phyloP scores from a whole-genome alignment of 257 asterid genomes.

The Solanum tacnaense region DNA sequence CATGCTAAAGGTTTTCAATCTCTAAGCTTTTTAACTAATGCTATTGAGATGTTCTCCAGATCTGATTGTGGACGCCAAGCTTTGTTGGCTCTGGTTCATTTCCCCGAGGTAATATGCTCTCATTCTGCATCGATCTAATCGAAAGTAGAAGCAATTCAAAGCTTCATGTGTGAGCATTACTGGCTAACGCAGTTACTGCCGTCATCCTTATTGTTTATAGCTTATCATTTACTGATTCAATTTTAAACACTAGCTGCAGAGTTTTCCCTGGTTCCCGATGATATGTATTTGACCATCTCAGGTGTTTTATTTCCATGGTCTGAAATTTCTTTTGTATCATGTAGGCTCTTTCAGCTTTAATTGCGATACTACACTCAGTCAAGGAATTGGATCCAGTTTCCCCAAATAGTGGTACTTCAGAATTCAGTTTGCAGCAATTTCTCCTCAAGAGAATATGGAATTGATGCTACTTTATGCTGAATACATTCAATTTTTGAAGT shows the following conservation, averaged over 20 bases:
- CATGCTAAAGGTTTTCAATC: background rate
- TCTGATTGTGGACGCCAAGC: constrained; percentile 95
- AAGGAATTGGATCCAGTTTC: constrained; percentile 66
- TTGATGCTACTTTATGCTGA: background rate
- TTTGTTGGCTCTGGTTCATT: constrained; percentile 71
- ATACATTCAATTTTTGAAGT: background rate
- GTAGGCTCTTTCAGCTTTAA: constrained; percentile 74
- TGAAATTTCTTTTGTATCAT: constrained; percentile 2
- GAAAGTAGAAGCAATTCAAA: background rate
- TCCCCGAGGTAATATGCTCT: constrained; percentile 66
- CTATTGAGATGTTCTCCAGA: constrained; percentile 38
- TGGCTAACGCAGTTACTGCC: background rate
- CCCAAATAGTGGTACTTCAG: constrained; percentile 39
- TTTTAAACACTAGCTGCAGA: background rate
- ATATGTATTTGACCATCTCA: background rate
- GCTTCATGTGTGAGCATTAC: background rate
- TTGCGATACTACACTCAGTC: constrained; percentile 64
- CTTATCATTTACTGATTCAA: background rate
- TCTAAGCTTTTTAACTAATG: background rate
- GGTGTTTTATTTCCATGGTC: constrained; percentile 1
- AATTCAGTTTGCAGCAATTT: background rate
- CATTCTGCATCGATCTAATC: background rate
- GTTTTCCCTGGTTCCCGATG: background rate
- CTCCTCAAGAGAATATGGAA: background rate
- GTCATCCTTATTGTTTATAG: background rate